Base-by-base conservation (phyloP, 2,329 filamentous ascomycete species). In the Penicillium vulpinum region DNA sequence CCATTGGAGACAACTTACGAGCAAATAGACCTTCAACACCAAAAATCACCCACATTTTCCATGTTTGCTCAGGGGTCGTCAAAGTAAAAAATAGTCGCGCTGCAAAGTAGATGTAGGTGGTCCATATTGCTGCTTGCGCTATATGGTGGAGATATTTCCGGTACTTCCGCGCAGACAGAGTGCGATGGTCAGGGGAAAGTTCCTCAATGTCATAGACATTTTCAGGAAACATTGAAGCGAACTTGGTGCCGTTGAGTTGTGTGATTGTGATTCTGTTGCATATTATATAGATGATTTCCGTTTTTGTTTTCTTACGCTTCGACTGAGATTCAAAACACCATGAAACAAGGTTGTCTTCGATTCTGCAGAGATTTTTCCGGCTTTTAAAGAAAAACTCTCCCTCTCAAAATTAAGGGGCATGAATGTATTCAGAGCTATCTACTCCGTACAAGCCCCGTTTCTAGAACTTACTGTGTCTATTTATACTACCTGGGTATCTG, bases 1-100 rank as follows among this genome's bases (percentile, higher is more conserved):
- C 49, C 26, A 6, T 22, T 21, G 8, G 15, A 24, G 4, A 16
- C 10, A 13, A 62, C 67, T 52, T 53, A 70, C 69, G 58, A 45
- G 64, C 50, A 36, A 70, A 68, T 1, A 67, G 49, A 24, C 50
- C 54, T 51, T 71, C 69, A n/a, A 68, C 55, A 4, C 56, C 41
- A 15, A 70, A 35, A 60, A 70, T 69, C n/a, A 46, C 24, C 69
- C 66, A 71, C 36, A 65, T 62, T 36, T 62, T 64, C 67, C 67
- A 71, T 26, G 59, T 63, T 46, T 49, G 53, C 11, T 55, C 29
- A 0, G 53, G 31, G 4, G 48, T 41, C 3, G 44, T 53, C 18
- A 66, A 21, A 9, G 61, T 18, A 18, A 62, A 38, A 2, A 60
- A 44, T 9, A 66, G 22, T 5, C 69, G 67, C 18, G 62, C 28